Base-by-base conservation (phyloP, 1,284 basidiomycete species). In the Trametes versicolor region DNA sequence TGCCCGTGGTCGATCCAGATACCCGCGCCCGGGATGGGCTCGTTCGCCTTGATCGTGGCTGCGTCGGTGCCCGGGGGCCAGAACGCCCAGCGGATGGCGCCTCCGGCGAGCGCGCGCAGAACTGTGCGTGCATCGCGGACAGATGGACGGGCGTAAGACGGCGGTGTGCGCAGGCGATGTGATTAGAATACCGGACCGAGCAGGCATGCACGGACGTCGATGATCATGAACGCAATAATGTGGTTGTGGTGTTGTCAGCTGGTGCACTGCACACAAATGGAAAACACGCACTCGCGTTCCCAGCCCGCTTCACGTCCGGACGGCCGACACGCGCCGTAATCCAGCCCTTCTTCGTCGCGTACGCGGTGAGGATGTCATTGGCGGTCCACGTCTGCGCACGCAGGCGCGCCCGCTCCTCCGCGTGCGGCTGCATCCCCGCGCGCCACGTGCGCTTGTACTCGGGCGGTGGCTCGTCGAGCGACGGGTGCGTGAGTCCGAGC, bases 281-380 rank as follows among this genome's bases (percentile, higher is more conserved):
- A 47, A 29, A 19, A 34, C n/a, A 89, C 93, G 77, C 74, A 95
- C 94, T 91, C 25, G 89, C 86, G 74, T 97, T 96, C 21, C 95
- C 96, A 1, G 95, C 94, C 52, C 96, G 85, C 74, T 95, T 92
- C 21, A 92, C 81, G 79, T 98, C 96, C 9, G 94, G 92, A 63
- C 96, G 78, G 7, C 94, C 95, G 19, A 93, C 92, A 76, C 95
- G 93, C 12, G 96, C 96, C 49, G 96, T 98, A 43, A 96, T 81
- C 87, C 89, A 96, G 15, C 91, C 90, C 73, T 93, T 93, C 69
- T 86, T 82, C 56, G 86, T 76, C 0, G 96, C 95, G 75, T 92
- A 92, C 2, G 89, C 88, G 10, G 86, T 89, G 66, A 97, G 83
- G 48, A 98, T 83, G 70, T 93, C 91, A 78, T 93, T 91, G 10